These are phyloP conservation scores for Ogataea nonfermentans DNA, from an alignment of 805 yeast genomes.

Conservation along the genomic window DNA sequence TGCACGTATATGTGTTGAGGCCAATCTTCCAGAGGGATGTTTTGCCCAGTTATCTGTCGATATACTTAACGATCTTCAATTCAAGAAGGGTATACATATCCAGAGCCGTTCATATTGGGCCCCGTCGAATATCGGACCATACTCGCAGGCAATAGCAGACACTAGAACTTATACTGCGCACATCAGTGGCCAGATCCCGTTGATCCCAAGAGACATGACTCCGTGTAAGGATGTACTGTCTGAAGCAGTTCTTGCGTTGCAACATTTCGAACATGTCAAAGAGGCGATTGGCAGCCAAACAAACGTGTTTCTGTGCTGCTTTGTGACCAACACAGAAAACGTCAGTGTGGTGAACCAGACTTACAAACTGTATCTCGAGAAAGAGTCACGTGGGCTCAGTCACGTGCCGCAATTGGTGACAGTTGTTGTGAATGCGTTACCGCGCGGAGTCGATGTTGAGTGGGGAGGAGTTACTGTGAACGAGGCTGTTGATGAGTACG, in stretches of 20 bases:
- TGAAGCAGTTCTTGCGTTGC: constrained; percentile 60
- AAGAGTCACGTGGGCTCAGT: constrained; percentile 12
- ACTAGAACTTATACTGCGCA: constrained; percentile 48
- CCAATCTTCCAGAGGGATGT: constrained; percentile 41
- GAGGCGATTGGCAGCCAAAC: constrained; percentile 46
- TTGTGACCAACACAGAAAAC: constrained; percentile 38
- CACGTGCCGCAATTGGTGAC: constrained; percentile 38
- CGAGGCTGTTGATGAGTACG: constrained; percentile 36
- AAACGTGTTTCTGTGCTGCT: constrained; percentile 54
- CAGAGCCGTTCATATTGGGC: constrained; percentile 97
- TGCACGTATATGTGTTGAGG: constrained; percentile 79
- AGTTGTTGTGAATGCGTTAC: constrained; percentile 56
- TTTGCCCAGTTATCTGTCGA: constrained; percentile 61
- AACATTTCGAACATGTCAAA: constrained; percentile 68
- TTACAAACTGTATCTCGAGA: constrained; percentile 45
- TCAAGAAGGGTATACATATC: constrained; percentile 76
- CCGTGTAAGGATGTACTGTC: constrained; percentile 33
- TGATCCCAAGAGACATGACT: constrained; percentile 70
- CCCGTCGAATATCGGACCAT: constrained; percentile 97
- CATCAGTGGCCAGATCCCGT: constrained; percentile 89
- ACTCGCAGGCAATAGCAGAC: constrained; percentile 77
- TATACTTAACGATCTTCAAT: constrained; percentile 35
- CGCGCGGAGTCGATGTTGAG: constrained; percentile 64
- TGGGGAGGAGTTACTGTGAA: constrained; percentile 68
- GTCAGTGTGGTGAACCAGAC: constrained; percentile 35